Evolutionary conservation across 805 yeast species (phyloP), one percentile per base, ranked within the genome.

Genomic region (Monosporozyma yasuniensis): DNA sequence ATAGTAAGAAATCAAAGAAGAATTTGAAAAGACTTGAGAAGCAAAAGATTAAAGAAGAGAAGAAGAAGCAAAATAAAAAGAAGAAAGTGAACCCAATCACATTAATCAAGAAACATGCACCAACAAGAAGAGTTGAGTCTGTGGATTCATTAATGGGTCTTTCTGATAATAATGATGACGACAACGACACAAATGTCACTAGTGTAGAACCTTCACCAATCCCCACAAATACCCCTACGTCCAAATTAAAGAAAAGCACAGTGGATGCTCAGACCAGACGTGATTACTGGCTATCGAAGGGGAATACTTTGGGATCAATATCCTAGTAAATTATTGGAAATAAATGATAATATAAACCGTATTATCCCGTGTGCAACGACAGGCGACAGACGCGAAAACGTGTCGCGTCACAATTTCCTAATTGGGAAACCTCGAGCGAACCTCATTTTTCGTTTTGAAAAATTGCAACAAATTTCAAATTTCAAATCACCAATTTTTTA

Each of bases 251-350:
- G 30, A 59, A 51, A 42, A 38, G 47, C 8, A 57, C 63, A 1
- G 68, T 64, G 3, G 65, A 64, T 47, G 64, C 67, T 1, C 67
- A 61, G 45, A 64, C 69, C 0, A 57, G 59, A 48, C 50, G 69
- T 27, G 65, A 64, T 42, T 65, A 64, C 51, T 65, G 69, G 69
- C 52, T 63, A 28, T 62, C 65, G 27, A 65, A 65, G 52, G 68
- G 68, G 14, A 59, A 58, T 35, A 52, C 57, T n/a, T 51, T 59
- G 32, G 45, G 54, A 4, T 32, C 45, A 5, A 47, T n/a, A n/a
- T n/a, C 41, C 6, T 35, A 16, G 8, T 47, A 47, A 25, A 47
- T 51, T 14, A 9, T 14, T 11, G 32, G 14, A 11, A 4, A 10
- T 11, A 11, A 28, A 10, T 10, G 12, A 11, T 28, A 28, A 28